These are phyloP conservation scores for Nemania sp. DNA, from an alignment of 2,329 filamentous ascomycete genomes.

Conservation along the genomic window DNA sequence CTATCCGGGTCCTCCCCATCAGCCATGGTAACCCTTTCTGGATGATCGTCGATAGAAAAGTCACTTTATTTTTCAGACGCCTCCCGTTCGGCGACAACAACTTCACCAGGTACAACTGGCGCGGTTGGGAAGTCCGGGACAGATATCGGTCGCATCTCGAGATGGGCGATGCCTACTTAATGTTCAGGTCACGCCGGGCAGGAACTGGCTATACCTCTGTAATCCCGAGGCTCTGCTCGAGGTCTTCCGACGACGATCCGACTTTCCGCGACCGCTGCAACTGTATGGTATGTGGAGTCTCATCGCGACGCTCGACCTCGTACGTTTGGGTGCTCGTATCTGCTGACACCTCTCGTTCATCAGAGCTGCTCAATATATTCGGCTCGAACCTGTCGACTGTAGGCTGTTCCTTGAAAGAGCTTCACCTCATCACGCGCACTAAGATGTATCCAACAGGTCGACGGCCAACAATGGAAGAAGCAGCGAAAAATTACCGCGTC, in stretches of 20 bases:
- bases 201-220: constrained; percentile 23
- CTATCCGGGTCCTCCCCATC: constrained; percentile 10
- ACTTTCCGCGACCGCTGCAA: constrained; percentile 17
- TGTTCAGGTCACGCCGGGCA: constrained; percentile 18
- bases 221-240: constrained; percentile 17
- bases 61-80: too few species aligned
- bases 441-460: background rate
- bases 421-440: too few species aligned
- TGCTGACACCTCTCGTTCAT: background rate
- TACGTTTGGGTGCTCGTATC: background rate
- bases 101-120: constrained; percentile 41
- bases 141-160: constrained; percentile 33
- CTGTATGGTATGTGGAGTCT: background rate
- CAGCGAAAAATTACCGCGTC: constrained; percentile 35
- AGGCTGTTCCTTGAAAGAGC: too few species aligned
- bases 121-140: constrained; percentile 38
- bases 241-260: constrained; percentile 8
- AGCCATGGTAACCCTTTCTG: constrained; percentile 20
- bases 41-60: constrained; percentile 11
- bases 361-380: background rate
- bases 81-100: constrained; percentile 32
- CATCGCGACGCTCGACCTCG: background rate
- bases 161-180: constrained; percentile 36
- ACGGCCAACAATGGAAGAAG: constrained; percentile 30
- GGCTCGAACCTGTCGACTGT: constrained; percentile 24